phyloP scores from a whole-genome alignment of 768 basidiomycete species.

The Mrakia frigida region DNA sequence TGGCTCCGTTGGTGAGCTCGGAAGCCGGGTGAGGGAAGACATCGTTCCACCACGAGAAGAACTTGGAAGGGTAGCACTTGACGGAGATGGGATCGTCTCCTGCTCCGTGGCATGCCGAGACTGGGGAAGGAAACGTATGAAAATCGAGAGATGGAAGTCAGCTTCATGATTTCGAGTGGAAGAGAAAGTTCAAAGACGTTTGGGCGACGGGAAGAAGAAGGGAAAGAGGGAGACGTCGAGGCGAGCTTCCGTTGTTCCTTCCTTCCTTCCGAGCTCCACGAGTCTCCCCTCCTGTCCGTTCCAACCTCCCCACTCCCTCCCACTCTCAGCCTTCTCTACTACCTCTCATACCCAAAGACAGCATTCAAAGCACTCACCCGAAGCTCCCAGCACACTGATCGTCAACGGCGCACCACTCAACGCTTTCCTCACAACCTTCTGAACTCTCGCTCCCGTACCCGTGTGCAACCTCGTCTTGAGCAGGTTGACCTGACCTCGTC shows the following conservation, averaged over 20 bases:
- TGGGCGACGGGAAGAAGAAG: neutral
- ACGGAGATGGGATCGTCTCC: conserved; percentile 83
- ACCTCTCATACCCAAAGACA: neutral
- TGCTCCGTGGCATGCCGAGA: conserved; percentile 88
- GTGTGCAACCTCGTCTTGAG: conserved; percentile 68
- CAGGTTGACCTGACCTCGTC: conserved; percentile 70
- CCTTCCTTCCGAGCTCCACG: neutral
- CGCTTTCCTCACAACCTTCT: conserved; percentile 75
- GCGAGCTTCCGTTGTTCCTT: neutral
- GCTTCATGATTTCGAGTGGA: neutral
- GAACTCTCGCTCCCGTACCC: conserved; percentile 75
- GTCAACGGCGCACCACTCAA: conserved; percentile 79
- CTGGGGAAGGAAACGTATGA: conserved; percentile 47
- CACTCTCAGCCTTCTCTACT: neutral
- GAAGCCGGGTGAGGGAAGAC: conserved; percentile 98
- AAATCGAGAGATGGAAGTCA: neutral
- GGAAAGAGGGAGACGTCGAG: neutral
- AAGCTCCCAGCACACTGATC: conserved; percentile 83
- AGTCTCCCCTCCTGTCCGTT: neutral
- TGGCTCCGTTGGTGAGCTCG: conserved; percentile 92
- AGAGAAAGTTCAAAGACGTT: neutral
- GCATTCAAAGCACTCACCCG: conserved; percentile 53
- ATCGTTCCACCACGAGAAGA: conserved; percentile 96
- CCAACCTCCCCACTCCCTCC: neutral
- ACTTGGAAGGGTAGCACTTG: conserved; percentile 82